These are phyloP conservation scores for Sporothrix euskadiensis DNA, from an alignment of 2,329 filamentous ascomycete genomes.

Conservation along the genomic window DNA sequence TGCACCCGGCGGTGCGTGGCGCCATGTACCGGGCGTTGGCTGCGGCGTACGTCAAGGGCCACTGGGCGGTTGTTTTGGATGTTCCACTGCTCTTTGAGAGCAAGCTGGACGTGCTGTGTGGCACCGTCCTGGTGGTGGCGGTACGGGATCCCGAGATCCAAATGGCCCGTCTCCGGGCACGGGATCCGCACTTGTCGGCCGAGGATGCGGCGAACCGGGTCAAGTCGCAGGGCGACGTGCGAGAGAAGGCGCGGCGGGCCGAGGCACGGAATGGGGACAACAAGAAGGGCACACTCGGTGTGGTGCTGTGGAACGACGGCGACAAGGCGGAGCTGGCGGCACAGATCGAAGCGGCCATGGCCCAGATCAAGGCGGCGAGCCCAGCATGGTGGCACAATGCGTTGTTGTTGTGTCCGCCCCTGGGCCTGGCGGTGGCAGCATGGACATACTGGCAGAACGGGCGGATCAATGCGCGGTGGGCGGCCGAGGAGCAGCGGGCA, in stretches of 20 bases:
- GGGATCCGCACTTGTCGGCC: conserved; percentile 75
- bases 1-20: conserved; percentile 83
- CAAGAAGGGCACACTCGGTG: conserved; percentile 47
- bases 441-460: conserved; percentile 75
- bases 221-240: conserved; percentile 80
- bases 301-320: conserved; percentile 90
- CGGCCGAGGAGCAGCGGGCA: conserved; percentile 54
- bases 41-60: conserved; percentile 69
- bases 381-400: conserved; percentile 81
- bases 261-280: conserved; percentile 64
- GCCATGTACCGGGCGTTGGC: conserved; percentile 78
- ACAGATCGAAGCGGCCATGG: conserved; percentile 68
- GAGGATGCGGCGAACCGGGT: conserved; percentile 89
- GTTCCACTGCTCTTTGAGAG: conserved; percentile 91
- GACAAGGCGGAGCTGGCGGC: conserved; percentile 66
- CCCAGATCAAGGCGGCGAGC: conserved; percentile 60
- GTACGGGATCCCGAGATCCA: conserved; percentile 78
- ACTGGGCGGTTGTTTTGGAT: conserved; percentile 90
- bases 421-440: conserved; percentile 66
- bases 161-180: conserved; percentile 71
- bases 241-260: conserved; percentile 76
- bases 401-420: conserved; percentile 68
- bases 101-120: conserved; percentile 81
- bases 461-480: conserved; percentile 70
- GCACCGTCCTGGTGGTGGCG: conserved; percentile 81